Conservation (phyloP, 2,329 filamentous ascomycete species). For the Cordyceps farinosa region DNA sequence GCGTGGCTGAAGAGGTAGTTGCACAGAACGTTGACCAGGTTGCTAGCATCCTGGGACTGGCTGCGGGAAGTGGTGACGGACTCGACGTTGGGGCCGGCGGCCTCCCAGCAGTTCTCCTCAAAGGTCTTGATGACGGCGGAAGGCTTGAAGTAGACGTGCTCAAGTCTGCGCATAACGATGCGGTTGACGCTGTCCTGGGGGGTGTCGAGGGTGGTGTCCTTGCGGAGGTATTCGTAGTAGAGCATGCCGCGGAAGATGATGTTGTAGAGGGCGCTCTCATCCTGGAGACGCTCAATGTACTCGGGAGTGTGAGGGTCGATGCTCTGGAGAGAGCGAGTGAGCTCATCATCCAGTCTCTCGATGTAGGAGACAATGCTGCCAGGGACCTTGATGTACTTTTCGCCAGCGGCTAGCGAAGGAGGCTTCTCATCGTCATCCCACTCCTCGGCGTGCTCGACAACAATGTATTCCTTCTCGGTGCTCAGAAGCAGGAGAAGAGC, state of each 20-base stretch:
- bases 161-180: slow-evolving; percentile 86
- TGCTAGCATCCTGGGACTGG: slow-evolving; percentile 63
- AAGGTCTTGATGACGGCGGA: slow-evolving; percentile 88
- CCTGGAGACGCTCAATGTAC: slow-evolving; percentile 91
- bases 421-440: slow-evolving; percentile 99
- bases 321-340: slow-evolving; percentile 92
- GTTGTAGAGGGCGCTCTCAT: slow-evolving; percentile 88
- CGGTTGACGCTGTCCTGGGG: slow-evolving; percentile 88
- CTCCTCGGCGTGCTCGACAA: slow-evolving; percentile 89
- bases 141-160: slow-evolving; percentile 99
- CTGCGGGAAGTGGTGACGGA: slow-evolving; percentile 76
- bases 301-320: slow-evolving; percentile 98
- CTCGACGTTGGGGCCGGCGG: slow-evolving; percentile 64
- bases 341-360: slow-evolving; percentile 93
- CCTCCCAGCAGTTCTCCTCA: slow-evolving; percentile 91
- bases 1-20: slow-evolving; percentile 92
- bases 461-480: slow-evolving; percentile 72
- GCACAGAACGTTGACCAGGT: slow-evolving; percentile 82
- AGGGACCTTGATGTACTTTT: slow-evolving; percentile 84
- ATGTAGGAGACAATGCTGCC: slow-evolving; percentile 93
- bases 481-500: slow-evolving; percentile 76
- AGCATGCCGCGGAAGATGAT: slow-evolving; percentile 83
- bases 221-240: slow-evolving; percentile 79
- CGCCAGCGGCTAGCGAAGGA: slow-evolving; percentile 66
- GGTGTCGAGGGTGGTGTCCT: slow-evolving; percentile 65